Evolutionary conservation across 177 flowering plant genomes (phyloP).

Genomic region (Vitis hybrid): DNA sequence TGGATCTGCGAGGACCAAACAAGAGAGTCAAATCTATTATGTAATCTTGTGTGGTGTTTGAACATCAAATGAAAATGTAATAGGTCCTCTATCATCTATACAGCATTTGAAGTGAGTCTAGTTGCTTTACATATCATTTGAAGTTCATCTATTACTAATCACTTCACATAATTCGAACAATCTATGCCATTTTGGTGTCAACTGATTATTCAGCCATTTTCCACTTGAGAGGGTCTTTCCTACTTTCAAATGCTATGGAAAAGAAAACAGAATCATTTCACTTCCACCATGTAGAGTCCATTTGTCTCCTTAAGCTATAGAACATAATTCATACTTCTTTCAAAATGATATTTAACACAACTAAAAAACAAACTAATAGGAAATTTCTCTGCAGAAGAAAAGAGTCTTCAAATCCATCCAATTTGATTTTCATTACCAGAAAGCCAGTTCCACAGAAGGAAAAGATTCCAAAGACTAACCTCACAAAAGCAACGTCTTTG

Average conservation of each 20-base stretch:
- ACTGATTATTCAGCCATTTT: background rate
- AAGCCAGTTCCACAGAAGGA: background rate
- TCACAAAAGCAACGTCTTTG: slow-evolving; percentile 57
- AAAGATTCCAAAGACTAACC: slow-evolving; percentile 35
- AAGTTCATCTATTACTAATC: background rate
- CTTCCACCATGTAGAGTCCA: background rate
- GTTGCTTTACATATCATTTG: background rate
- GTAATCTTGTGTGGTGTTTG: background rate
- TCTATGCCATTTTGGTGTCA: background rate
- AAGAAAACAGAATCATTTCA: background rate
- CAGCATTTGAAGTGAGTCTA: background rate
- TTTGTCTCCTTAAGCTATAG: background rate
- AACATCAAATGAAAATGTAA: background rate
- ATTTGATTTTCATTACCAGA: background rate
- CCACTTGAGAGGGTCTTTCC: background rate
- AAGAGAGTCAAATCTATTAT: background rate
- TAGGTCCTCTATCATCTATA: background rate
- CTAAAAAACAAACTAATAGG: too few relatives aligned
- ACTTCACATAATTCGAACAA: background rate
- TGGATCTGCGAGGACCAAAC: slow-evolving; percentile 42
- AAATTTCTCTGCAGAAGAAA: too few relatives aligned
- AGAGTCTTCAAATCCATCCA: background rate
- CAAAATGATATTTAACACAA: too few relatives aligned
- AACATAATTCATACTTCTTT: background rate
- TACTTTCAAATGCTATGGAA: background rate